These are phyloP conservation scores for Salix brachista DNA, from an alignment of 345 rosid genomes.

Conservation along the genomic window DNA sequence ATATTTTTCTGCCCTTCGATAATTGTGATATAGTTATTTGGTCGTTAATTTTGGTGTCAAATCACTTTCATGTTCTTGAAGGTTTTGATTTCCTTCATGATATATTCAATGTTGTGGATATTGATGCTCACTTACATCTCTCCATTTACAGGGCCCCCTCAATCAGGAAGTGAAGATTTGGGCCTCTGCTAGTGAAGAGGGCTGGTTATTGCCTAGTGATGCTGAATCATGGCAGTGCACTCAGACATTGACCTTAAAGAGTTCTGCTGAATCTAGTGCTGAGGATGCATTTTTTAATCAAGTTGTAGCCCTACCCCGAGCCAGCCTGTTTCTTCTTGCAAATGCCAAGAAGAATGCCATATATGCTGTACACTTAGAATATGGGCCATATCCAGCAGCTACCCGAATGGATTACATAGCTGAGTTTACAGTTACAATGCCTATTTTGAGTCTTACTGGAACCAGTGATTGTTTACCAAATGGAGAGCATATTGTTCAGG, in stretches of 20 bases:
- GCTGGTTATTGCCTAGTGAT: conserved; percentile 70
- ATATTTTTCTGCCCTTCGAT: background rate
- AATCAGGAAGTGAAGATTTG: conserved; percentile 86
- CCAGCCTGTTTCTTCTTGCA: conserved; percentile 74
- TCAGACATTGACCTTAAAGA: conserved; percentile 67
- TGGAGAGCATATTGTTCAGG: conserved; percentile 38
- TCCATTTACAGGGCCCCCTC: conserved; percentile 54
- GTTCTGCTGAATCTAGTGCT: conserved; percentile 54
- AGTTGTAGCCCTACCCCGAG: conserved; percentile 64
- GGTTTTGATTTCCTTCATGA: background rate
- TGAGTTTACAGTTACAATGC: conserved; percentile 85
- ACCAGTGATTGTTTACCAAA: conserved; percentile 51
- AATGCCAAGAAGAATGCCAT: conserved; percentile 90
- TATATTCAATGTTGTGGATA: background rate
- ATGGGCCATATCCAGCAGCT: conserved; percentile 68
- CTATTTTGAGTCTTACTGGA: conserved; percentile 86
- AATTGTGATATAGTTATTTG: background rate
- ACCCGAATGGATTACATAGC: conserved; percentile 80
- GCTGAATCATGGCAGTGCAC: conserved; percentile 70
- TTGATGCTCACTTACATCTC: background rate
- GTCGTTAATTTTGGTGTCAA: background rate
- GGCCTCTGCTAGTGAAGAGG: conserved; percentile 69
- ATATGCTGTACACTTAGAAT: conserved; percentile 76
- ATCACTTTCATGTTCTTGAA: background rate
- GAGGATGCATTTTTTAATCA: conserved; percentile 79